Evolutionary conservation across 257 asterid genomes (phyloP).

Genomic region (Penstemon barbatus): DNA sequence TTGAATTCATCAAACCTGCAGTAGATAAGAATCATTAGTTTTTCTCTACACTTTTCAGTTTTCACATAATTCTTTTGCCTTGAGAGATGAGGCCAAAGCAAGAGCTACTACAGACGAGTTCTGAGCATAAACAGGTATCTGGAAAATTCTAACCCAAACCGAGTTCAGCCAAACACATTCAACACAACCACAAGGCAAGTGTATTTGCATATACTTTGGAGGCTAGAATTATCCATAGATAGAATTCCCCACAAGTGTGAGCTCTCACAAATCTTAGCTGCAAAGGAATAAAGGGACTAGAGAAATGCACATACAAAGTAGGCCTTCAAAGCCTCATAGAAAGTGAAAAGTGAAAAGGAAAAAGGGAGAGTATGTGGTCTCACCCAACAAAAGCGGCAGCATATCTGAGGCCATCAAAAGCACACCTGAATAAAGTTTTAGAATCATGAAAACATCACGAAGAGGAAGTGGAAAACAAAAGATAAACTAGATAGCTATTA

Average conservation of each 20-base stretch:
- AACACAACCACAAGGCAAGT: no score
- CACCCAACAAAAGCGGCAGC: constrained; percentile 96
- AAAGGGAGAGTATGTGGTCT: constrained; percentile 27
- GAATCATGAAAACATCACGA: constrained; percentile 26
- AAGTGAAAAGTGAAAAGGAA: constrained; percentile 1
- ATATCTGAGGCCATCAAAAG: constrained; percentile 95
- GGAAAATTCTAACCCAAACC: no score
- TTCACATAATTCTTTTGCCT: constrained; percentile 1
- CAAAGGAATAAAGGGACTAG: neutral
- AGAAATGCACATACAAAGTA: neutral
- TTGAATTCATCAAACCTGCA: constrained; percentile 89
- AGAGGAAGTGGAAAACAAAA: constrained; percentile 11
- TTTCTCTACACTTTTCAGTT: constrained; percentile 16
- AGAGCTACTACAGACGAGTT: neutral
- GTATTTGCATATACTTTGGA: no score
- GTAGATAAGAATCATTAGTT: constrained; percentile 10
- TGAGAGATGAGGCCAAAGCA: neutral
- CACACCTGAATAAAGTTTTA: constrained; percentile 63
- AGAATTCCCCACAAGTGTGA: neutral
- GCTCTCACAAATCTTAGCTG: neutral
- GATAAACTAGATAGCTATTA: neutral
- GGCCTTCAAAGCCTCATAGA: neutral
- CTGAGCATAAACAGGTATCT: constrained; percentile 2
- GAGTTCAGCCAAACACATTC: no score
- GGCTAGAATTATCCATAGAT: no score